These are phyloP conservation scores for Heteromeles arbutifolia DNA, from an alignment of 306 rosid species.

Conservation along the genomic window DNA sequence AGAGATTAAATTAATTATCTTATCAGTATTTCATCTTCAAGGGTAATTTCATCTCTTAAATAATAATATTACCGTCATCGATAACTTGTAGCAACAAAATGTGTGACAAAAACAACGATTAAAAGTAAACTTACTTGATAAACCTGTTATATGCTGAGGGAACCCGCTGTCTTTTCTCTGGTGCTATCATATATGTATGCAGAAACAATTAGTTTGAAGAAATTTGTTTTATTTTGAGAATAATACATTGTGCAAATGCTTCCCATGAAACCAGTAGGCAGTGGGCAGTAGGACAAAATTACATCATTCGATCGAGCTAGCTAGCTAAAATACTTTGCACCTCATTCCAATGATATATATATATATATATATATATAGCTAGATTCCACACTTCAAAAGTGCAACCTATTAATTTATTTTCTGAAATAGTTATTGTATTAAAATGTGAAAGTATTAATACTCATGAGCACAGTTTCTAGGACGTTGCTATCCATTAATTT, in stretches of 20 bases:
- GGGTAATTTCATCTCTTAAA: not conserved
- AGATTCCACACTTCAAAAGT: not conserved
- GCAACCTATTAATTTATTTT: not conserved
- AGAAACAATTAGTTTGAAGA: not conserved
- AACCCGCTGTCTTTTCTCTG: slow-evolving; percentile 94
- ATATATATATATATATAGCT: not conserved
- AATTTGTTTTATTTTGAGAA: not conserved
- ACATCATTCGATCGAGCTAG: not conserved
- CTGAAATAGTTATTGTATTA: not conserved
- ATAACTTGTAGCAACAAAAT: not conserved
- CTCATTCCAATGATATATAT: not conserved
- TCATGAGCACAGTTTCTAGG: slow-evolving; percentile 22
- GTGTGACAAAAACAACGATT: not conserved
- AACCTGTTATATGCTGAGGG: slow-evolving; percentile 97
- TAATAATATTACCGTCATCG: not conserved
- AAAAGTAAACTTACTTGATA: slow-evolving; percentile 64
- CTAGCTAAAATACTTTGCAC: not conserved
- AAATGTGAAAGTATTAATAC: slow-evolving; percentile 25
- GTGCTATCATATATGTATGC: slow-evolving; percentile 45
- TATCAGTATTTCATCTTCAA: no score
- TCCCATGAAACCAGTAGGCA: not conserved
- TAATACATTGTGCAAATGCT: no score
- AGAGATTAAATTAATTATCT: not conserved
- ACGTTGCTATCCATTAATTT: slow-evolving; percentile 38
- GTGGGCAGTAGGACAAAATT: not conserved